Base-by-base conservation (phyloP, 805 yeast genomes). In the Clavispora carvajalis region DNA sequence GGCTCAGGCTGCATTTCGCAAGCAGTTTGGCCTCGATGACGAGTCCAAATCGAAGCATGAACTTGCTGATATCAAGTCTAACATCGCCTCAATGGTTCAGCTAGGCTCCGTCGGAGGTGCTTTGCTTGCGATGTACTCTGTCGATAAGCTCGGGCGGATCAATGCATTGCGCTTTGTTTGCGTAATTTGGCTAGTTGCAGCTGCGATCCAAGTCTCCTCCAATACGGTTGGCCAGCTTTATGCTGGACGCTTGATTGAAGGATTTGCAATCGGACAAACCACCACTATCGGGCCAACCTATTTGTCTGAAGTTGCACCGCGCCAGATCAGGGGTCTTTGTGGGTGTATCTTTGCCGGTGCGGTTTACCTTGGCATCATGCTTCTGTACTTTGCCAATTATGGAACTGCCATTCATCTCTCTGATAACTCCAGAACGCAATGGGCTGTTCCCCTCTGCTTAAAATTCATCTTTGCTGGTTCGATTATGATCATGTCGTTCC, bases 61-160 rank as follows among this genome's bases (percentile, higher is more conserved):
- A 10, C 31, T 69, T n/a, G 80, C 80, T 4, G 61, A 71, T 46
- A 54, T 73, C 46, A 67, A 67, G 46, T 73, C 80, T 5, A 77
- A 75, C 52, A 77, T 77, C 50, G 67, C 76, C 4, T 62, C 80
- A 6, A 78, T 78, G 82, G 82, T 77, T 7, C 79, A 74, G 49
- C 53, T 77, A 22, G 80, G 80, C 2, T 70, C 77, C 15, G 67
- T 76, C 28, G 79, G 74, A 29, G 83, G 83, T 15, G 62, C 79
- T 16, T 38, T 76, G 12, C 38, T 76, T 17, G 75, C 80, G 1
- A 65, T 71, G 53, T 68, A 61, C 43, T 52, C 74, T 1, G 73
- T 70, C 28, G 82, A 78, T 50, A 61, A 60, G 34, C 48, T 77
- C 28, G 83, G 83, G 15, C 63, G 82, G 49, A 63, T 74, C 38